These are phyloP conservation scores for Hydnum rufescens DNA, from an alignment of 768 basidiomycete genomes.

Conservation along the genomic window DNA sequence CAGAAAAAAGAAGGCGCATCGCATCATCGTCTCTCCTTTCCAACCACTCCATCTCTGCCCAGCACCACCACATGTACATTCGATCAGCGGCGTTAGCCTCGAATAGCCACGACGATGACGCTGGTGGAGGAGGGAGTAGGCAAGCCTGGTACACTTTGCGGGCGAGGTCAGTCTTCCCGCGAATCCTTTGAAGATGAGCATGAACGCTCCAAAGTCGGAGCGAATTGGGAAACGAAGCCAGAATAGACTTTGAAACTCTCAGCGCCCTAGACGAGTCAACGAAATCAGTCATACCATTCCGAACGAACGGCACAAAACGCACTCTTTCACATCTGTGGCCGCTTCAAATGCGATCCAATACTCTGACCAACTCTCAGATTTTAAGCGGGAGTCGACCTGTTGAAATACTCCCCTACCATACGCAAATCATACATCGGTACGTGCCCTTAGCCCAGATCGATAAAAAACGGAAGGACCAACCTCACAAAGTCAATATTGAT, in stretches of 20 bases:
- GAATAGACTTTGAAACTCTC: slow-evolving; percentile 43
- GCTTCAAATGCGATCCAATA: slow-evolving; percentile 50
- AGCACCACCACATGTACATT: slow-evolving; percentile 54
- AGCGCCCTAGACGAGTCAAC: slow-evolving; percentile 28
- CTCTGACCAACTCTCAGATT: slow-evolving; percentile 40
- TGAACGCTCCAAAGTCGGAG: slow-evolving; percentile 54
- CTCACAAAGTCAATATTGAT: slow-evolving; percentile 30
- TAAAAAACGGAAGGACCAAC: slow-evolving; percentile 3
- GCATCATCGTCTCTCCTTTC: slow-evolving; percentile 15
- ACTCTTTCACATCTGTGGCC: slow-evolving; percentile 38
- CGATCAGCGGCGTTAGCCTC: slow-evolving; percentile 16
- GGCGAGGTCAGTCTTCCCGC: slow-evolving; percentile 45
- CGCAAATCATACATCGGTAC: neutral
- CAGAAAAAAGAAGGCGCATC: neutral
- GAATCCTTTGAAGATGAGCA: slow-evolving; percentile 47
- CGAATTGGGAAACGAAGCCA: slow-evolving; percentile 37
- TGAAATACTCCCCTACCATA: slow-evolving; percentile 31
- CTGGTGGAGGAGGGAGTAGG: slow-evolving; percentile 15
- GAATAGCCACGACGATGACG: slow-evolving; percentile 21
- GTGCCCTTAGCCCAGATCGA: neutral
- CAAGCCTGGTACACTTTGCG: slow-evolving; percentile 46
- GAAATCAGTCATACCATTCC: neutral
- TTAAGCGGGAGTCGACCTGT: slow-evolving; percentile 30
- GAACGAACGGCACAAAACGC: slow-evolving; percentile 9
- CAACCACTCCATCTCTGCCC: slow-evolving; percentile 75